Base-by-base conservation (phyloP, 257 asterid genomes). In the Salvia rosmarinus region DNA sequence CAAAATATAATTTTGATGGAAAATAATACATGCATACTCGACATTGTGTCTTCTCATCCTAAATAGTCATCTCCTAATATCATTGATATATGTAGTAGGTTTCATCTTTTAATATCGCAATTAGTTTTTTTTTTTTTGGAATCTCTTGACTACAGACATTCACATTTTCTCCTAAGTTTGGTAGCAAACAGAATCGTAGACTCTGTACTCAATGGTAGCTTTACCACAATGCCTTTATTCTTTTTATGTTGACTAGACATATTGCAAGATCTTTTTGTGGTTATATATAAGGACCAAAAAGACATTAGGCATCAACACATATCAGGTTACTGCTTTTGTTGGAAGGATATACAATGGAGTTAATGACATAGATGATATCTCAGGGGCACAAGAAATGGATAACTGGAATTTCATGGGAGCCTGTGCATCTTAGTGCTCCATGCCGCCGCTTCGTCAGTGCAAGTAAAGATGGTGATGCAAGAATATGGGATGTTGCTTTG, bases 301-400 rank as follows among this genome's bases (percentile, higher is more conserved):
- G 1, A 30, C 25, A 28, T 60, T 51, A 39, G 50, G 46, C 32
- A 52, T 78, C 61, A 21, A 16, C n/a, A 9, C 67, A 14, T 55
- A 19, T 42, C 21, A 49, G 72, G 61, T 54, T 62, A 28, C 75
- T 74, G 40, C 63, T 14, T 34, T 39, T 51, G 30, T 52, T 61
- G 42, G 13, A 74, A 61, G 50, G 42, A 54, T 44, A 28, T 30
- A 49, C 60, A 9, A 17, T 52, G 67, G 50, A 54, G 46, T 56
- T 72, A 23, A 46, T 75, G 76, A 44, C 72, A 56, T 40, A 6
- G 44, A 16, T 67, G 40, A 67, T 76, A 34, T 80, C 79, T 73
- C 93, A 91, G 97, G 99, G 97, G 61, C 99, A 94, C 83, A 94
- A 91, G 78, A 94, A 91, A 89, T 91, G 97, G 99, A 85, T 94